Evolutionary conservation across 2,329 filamentous ascomycete species (phyloP), one percentile per base, ranked within the genome.

Genomic region (Coleophoma cylindrospora): DNA sequence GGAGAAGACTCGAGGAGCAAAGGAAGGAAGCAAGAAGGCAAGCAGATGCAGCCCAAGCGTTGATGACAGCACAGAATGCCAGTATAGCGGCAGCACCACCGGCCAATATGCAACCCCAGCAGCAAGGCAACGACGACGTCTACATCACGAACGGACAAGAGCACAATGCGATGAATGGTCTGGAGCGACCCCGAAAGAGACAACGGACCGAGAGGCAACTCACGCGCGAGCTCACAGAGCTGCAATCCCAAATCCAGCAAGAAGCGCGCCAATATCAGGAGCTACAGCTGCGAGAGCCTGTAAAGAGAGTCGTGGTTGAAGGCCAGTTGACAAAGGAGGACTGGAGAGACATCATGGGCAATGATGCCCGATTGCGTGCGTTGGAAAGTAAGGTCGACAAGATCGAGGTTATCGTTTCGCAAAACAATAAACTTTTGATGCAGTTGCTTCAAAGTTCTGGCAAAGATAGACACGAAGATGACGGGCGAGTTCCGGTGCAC

Each of bases 321-420:
- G 63, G 63, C 1, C 53, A 57, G 37, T 45, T 65, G 43, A 63
- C 60, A 4, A 65, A 65, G 48, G 63, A 65, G 44, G 63, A 65
- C 43, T 65, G 63, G 63, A 48, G 56, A 33, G 63, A 65, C 11
- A 58, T 65, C 27, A 64, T 65, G 61, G 61, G 61, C 51, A 64
- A 61, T 21, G 63, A 65, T 32, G 58, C 62, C 34, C 59, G 63
- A 38, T 47, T 65, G 17, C 57, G 62, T 34, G 54, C 59, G 2
- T 45, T 65, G 3, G 63, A 65, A 48, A 58, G 45, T 36, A 65
- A 65, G 51, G 54, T 64, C 22, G 63, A 64, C 14, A 64, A 57
- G 40, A 65, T 65, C 33, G 63, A 65, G 50, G 34, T 60, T 6
- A 53, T 65, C 10, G 60, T 64, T 11, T 52, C 56, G 7, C 63